Evolutionary conservation across 2,329 filamentous ascomycete species (phyloP).

Genomic region (Colletotrichum melonis): DNA sequence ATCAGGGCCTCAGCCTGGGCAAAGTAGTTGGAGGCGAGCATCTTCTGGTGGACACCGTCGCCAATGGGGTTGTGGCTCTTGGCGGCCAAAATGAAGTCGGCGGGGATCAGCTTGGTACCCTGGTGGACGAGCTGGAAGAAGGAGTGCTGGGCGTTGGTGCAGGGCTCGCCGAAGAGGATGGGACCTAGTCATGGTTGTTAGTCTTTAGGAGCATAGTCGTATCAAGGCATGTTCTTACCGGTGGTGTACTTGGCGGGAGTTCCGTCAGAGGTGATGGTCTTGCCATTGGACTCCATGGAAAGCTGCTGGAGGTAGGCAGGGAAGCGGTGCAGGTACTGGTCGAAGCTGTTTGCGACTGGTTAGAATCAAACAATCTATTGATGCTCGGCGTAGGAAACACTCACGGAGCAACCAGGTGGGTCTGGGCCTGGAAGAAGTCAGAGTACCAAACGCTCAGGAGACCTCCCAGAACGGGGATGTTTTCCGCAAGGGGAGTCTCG

Average conservation of each 20-base stretch:
- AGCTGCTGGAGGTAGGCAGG: slow-evolving; percentile 98
- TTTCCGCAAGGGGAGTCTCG: slow-evolving; percentile 88
- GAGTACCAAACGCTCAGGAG: slow-evolving; percentile 98
- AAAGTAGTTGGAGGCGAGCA: slow-evolving; percentile 93
- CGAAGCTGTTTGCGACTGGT: slow-evolving; percentile 71
- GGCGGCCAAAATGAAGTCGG: slow-evolving; percentile 97
- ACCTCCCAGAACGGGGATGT: slow-evolving; percentile 93
- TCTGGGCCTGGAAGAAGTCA: slow-evolving; percentile 98
- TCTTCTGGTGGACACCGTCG: slow-evolving; percentile 94
- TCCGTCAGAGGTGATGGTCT: slow-evolving; percentile 90
- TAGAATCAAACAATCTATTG: neutral
- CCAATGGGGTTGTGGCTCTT: slow-evolving; percentile 97
- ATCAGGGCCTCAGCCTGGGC: slow-evolving; percentile 89
- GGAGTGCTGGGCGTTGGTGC: slow-evolving; percentile 99
- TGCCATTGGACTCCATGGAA: slow-evolving; percentile 99
- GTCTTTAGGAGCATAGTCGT: neutral
- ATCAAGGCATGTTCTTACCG: slow-evolving; percentile 51
- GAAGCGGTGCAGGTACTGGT: slow-evolving; percentile 99
- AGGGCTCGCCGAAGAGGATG: slow-evolving; percentile 97
- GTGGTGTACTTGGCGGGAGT: slow-evolving; percentile 97
- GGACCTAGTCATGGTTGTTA: slow-evolving; percentile 60
- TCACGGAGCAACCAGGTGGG: slow-evolving; percentile 94
- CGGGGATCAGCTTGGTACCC: slow-evolving; percentile 97
- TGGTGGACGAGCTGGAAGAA: slow-evolving; percentile 99
- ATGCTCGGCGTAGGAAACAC: slow-evolving; percentile 46